Base-by-base conservation (phyloP, 495 filamentous ascomycete species). In the Aspergillus kassunensis region DNA sequence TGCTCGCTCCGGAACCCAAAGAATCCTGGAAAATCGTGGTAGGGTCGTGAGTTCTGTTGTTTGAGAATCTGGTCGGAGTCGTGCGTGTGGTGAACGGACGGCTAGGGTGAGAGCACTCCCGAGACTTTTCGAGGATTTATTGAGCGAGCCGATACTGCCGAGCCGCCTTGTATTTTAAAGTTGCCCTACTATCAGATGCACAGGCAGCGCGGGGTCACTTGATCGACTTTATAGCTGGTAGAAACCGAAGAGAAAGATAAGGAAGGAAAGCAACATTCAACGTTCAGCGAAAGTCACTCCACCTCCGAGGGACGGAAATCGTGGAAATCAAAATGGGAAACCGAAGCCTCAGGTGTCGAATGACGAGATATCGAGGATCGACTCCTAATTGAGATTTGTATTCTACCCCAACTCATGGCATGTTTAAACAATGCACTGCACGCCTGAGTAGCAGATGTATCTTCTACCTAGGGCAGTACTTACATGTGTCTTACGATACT, bases 1-100 rank as follows among this genome's bases (percentile, higher is more conserved):
- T 71, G 69, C 68, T 68, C 67, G 67, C 67, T 66, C 73, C 70
- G 70, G 66, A 72, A 71, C 63, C 66, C 65, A 73, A 60, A 59
- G 53, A 56, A 55, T 45, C 54, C 46, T 63, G 46, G 46, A 54
- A 37, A 51, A 53, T 56, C 44, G 46, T 54, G 52, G 44, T 52
- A 48, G 36, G 25, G 48, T 25, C 31, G 35, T 21, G 31, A 11
- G n/a, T n/a, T 40, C 15, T 34, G 43, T 23, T 20, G 25, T 39
- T 51, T 29, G 40, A 18, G 15, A 25, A 19, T 30, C 21, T 41
- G 35, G 30, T 48, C 34, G 37, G 31, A n/a, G n/a, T n/a, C n/a
- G n/a, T n/a, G n/a, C n/a, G n/a, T n/a, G 34, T 59, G 45, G 39
- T n/a, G 31, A n/a, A 8, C 48, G 51, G 34, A 35, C 19, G 39